Evolutionary conservation across 2,329 filamentous ascomycete species (phyloP).

Genomic region (Xylariaceae sp.): DNA sequence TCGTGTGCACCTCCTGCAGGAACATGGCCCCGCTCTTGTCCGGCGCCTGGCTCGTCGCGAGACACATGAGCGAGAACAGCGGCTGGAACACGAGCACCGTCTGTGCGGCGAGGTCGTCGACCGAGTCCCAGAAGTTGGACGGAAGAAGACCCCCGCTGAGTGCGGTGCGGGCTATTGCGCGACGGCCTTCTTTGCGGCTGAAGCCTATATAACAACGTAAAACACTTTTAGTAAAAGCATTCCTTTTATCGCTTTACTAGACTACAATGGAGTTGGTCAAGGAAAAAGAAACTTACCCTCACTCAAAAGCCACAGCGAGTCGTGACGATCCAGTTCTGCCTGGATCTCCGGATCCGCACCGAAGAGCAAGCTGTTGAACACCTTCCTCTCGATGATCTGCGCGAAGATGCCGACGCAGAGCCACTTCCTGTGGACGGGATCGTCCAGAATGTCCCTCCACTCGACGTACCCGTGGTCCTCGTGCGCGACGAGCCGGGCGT

Average conservation of each 20-base stretch:
- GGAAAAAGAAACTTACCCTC: slow-evolving; percentile 29
- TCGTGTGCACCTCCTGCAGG: slow-evolving; percentile 24
- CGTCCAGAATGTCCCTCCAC: slow-evolving; percentile 33
- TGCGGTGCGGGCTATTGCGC: slow-evolving; percentile 25
- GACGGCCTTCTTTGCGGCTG: slow-evolving; percentile 31
- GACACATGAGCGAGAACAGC: slow-evolving; percentile 29
- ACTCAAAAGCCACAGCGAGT: slow-evolving; percentile 25
- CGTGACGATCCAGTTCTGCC: slow-evolving; percentile 28
- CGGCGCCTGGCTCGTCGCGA: slow-evolving; percentile 6
- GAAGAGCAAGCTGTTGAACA: slow-evolving; percentile 37
- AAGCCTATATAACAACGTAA: no score
- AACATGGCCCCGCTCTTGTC: slow-evolving; percentile 10
- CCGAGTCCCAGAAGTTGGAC: slow-evolving; percentile 32
- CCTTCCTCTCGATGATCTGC: slow-evolving; percentile 34
- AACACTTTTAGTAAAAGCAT: no score
- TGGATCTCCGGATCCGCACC: slow-evolving; percentile 29
- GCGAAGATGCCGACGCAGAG: slow-evolving; percentile 34
- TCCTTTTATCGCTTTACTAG: neutral
- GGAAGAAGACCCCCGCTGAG: slow-evolving; percentile 25
- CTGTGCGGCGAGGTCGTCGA: slow-evolving; percentile 33
- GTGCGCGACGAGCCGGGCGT: slow-evolving; percentile 29
- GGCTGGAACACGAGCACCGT: slow-evolving; percentile 34
- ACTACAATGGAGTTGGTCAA: neutral
- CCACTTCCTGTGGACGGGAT: slow-evolving; percentile 28
- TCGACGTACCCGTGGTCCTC: slow-evolving; percentile 31